Evolutionary conservation across 768 basidiomycete species (phyloP), one percentile per base, ranked within the genome.

Genomic region (Terana coerulea): DNA sequence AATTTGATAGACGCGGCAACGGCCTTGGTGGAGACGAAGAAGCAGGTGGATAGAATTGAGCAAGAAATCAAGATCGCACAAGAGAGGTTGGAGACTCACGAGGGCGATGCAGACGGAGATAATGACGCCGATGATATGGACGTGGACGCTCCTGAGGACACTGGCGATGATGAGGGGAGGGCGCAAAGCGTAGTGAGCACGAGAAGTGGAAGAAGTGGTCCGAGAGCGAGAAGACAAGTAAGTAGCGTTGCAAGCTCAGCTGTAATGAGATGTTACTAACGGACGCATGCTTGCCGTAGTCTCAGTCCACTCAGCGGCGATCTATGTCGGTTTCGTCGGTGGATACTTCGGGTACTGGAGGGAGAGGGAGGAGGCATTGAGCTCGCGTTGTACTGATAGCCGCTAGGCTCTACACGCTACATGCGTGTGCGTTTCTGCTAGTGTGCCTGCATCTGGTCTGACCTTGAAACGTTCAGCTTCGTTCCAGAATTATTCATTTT

Each of bases 11-110:
- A 86, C 4, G 82, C 87, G 3, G 80, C 90, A 1, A 77, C 77
- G 3, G 74, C 79, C 11, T 69, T 98, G 61, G 77, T 95, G n/a
- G 91, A 98, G 61, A 86, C 83, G 57, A 98, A 98, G 75, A 86
- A 89, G 59, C 72, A 83, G 11, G 80, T 91, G 34, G 95, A 98
- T 65, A 81, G 86, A 64, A 78, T 86, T 3, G 92, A 95, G 17
- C 86, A 88, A 61, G 95, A 98, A 59, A 84, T 93, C 29, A 70
- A 83, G 52, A 78, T 90, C 2, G 60, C 87, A 55, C 84, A 80
- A 62, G 78, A 76, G 47, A 80, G 84, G 33, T 70, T 72, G 17
- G 68, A 67, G 8, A 66, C 72, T 54, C 68, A 64, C 36, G 73
- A 63, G 22, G 68, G 61, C 15, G 73, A 68, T 15, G 44, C 69